Evolutionary conservation across 139 green algal species (phyloP), one percentile per base, ranked within the genome.

Genomic region (Spirogloea muscicola): DNA sequence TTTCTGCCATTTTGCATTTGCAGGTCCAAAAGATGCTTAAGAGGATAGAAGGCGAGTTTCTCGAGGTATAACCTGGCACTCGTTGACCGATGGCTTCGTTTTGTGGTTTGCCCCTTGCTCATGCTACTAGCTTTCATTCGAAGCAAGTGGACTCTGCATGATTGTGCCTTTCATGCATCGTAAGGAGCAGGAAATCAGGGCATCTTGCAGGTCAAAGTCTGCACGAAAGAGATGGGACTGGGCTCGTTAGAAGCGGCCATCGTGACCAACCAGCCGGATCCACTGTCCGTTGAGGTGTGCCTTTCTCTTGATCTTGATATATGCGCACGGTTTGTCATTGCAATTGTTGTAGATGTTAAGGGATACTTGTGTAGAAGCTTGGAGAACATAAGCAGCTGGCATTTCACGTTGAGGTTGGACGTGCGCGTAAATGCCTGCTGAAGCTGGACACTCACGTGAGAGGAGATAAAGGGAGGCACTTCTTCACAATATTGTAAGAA

Each of bases 21-120:
- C 55, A 68, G 21, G 59, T 68, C 7, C 6, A 57, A 68, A 9
- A 13, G 18, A 58, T 68, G 59, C 39, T 68, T 21, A 5, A 68
- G 13, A 58, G 29, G 9, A 68, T 68, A 7, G 59, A 31, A 9
- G 59, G 59, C 13, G 59, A 57, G 7, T 68, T 68, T 57, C 55
- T 68, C 27, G 5, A 68, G 21, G 59, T 57, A 68, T 57, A 18
- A 7, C 59, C 25, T 68, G 6, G 25, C 6, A 57, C 7, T 49
- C 57, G 55, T 13, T 27, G 10, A 44, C 10, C 13, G 9, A 41
- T 21, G 13, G 55, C 55, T 9, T 21, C 31, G 27, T 13, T 9
- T 16, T 41, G 10, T 27, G 13, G 55, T n/a, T n/a, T 10, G 27
- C 27, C 10, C 55, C 29, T 27, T 16, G 16, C 31, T 27, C 10